phyloP scores from a whole-genome alignment of 371 early-diverging fungal species.

The Chytridium lagenaria region DNA sequence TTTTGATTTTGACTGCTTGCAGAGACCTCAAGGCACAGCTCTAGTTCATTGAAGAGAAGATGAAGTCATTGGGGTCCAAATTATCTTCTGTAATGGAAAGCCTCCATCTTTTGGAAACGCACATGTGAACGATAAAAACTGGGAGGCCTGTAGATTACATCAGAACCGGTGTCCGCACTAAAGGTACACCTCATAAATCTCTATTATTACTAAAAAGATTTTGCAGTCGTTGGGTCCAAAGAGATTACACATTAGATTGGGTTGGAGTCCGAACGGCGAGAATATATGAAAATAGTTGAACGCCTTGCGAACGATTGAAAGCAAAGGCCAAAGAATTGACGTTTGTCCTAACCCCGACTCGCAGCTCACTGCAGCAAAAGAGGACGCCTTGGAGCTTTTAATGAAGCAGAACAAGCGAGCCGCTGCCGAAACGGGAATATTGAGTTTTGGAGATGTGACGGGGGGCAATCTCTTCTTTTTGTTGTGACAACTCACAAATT shows the following conservation, averaged over 20 bases:
- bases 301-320: constrained; percentile 10
- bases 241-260: neutral
- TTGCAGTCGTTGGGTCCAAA: constrained; percentile 22
- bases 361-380: neutral
- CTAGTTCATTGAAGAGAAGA: constrained; percentile 5
- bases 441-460: too few relatives aligned
- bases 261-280: constrained; percentile 17
- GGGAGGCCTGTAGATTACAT: constrained; percentile 30
- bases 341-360: neutral
- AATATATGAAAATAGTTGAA: neutral
- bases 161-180: constrained; percentile 24
- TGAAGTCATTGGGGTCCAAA: constrained; percentile 17
- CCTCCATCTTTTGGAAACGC: constrained; percentile 33
- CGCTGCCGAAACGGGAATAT: too few relatives aligned
- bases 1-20: neutral
- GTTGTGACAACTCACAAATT: too few relatives aligned
- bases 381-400: constrained; percentile 16
- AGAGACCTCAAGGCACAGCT: constrained; percentile 23
- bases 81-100: constrained; percentile 28
- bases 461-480: too few relatives aligned
- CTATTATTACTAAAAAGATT: neutral
- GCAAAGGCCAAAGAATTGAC: constrained; percentile 8
- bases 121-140: constrained; percentile 13
- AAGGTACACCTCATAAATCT: constrained; percentile 24
- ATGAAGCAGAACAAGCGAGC: constrained; percentile 37